phyloP scores from a whole-genome alignment of 2,329 filamentous ascomycete species.

The Phyllosticta ampelicida region DNA sequence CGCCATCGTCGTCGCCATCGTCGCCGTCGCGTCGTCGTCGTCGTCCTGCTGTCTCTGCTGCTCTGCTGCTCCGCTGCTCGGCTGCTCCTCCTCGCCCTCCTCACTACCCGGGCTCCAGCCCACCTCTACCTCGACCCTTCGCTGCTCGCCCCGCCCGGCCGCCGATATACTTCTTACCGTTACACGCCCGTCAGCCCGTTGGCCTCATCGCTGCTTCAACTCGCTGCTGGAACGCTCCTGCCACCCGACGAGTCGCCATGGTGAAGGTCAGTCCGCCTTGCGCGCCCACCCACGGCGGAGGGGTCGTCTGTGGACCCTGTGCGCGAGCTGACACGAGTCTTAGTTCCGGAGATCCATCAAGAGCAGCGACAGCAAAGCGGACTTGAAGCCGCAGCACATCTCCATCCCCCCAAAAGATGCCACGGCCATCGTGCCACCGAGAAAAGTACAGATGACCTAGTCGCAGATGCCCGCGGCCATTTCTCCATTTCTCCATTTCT shows the following conservation, averaged over 20 bases:
- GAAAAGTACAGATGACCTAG: conserved; percentile 53
- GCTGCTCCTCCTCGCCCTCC: not conserved
- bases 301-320: conserved; percentile 9
- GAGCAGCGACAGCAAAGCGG: conserved; percentile 58
- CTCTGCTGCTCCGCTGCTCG: no score
- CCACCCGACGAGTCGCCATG: conserved; percentile 10
- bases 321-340: conserved; percentile 11
- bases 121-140: not conserved
- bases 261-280: conserved; percentile 18
- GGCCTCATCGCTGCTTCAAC: not conserved
- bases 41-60: no score
- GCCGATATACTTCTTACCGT: not conserved
- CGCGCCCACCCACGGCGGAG: conserved; percentile 1
- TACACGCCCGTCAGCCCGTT: not conserved
- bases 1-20: no score
- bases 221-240: not conserved
- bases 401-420: conserved; percentile 77
- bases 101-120: conserved; percentile 1
- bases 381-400: conserved; percentile 56
- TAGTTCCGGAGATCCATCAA: conserved; percentile 77
- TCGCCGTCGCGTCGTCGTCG: no score
- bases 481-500: no score
- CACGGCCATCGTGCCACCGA: conserved; percentile 79
- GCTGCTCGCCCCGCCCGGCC: conserved; percentile 1
- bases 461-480: conserved; percentile 21